Base-by-base conservation (phyloP, 2,329 filamentous ascomycete genomes). In the Fusarium lateritium region DNA sequence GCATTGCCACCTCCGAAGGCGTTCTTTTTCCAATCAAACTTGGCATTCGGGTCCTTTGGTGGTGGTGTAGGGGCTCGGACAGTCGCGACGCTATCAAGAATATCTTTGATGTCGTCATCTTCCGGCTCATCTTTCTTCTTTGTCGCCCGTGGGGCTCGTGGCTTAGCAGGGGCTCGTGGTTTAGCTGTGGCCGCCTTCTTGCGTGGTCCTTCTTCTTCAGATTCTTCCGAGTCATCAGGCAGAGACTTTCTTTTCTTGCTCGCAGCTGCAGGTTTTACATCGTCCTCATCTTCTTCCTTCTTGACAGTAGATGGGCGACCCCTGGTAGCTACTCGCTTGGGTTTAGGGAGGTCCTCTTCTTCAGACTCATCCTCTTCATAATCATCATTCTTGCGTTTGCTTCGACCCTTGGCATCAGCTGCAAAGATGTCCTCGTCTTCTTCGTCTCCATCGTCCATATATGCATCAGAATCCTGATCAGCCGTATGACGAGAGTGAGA, bases 31-130 rank as follows among this genome's bases (percentile, higher is more conserved):
- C 89, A 98, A 76, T 97, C 90, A 73, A 95, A 98, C 74, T 97
- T 98, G 24, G 83, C 83, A 68, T 89, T 86, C 1, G 88, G 87
- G 56, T 91, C 87, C 67, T 89, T 88, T 2, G 91, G 85, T 3
- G 95, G 94, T 42, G 96, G 95, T 5, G 94, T 92, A 7, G 96
- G 96, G 22, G 96, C 86, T 61, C 91, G 85, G 42, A 99, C 88
- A 2, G 89, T 93, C 7, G 94, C 92, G 62, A 99, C 95, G 71
- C 90, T 93, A 76, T 97, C 91, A 33, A 98, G 87, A 45, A 99
- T 98, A 49, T 91, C 89, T 78, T 97, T 90, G 21, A 81, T 80
- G 7, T 97, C 89, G 22, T 91, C 85, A 74, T 89, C 90, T 74
- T 97, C 94, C 4, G 86, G 80, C 8, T 84, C 84, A 5, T 89